These are phyloP conservation scores for Penicillium egyptiacum DNA, from an alignment of 495 filamentous ascomycete genomes.

Conservation along the genomic window DNA sequence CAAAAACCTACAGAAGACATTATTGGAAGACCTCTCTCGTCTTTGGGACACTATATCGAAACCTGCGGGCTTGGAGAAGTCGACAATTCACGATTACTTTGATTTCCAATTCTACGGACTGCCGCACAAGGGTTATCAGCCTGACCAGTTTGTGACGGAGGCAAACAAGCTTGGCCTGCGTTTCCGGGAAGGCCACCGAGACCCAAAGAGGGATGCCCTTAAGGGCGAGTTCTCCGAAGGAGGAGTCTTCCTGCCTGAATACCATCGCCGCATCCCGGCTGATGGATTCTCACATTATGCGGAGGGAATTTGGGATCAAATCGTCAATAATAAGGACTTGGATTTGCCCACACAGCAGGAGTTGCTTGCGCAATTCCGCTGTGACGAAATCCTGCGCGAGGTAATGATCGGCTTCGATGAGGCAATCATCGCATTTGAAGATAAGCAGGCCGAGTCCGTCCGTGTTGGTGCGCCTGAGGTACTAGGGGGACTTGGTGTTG, in stretches of 20 bases:
- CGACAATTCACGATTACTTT: slow-evolving; percentile 92
- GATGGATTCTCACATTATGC: slow-evolving; percentile 94
- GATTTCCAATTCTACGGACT: slow-evolving; percentile 96
- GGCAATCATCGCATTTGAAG: slow-evolving; percentile 78
- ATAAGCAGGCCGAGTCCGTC: slow-evolving; percentile 72
- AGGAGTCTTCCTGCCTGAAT: slow-evolving; percentile 87
- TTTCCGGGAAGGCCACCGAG: slow-evolving; percentile 76
- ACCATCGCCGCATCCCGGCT: slow-evolving; percentile 92
- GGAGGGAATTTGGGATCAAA: slow-evolving; percentile 94
- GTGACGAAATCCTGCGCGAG: slow-evolving; percentile 90
- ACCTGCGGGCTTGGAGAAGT: slow-evolving; percentile 81
- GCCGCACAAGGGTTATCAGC: slow-evolving; percentile 94
- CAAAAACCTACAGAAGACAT: slow-evolving; percentile 79
- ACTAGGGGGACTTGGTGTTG: slow-evolving; percentile 71
- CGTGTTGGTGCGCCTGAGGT: slow-evolving; percentile 69
- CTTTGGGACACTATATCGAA: slow-evolving; percentile 94
- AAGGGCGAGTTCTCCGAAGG: slow-evolving; percentile 69
- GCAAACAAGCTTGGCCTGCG: slow-evolving; percentile 75
- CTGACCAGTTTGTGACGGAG: slow-evolving; percentile 84
- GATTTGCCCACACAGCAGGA: slow-evolving; percentile 97
- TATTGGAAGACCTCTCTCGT: slow-evolving; percentile 83
- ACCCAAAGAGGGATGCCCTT: slow-evolving; percentile 53
- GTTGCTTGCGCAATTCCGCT: slow-evolving; percentile 92
- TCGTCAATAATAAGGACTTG: slow-evolving; percentile 96
- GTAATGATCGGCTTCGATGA: slow-evolving; percentile 82